Conservation (phyloP, 2,329 filamentous ascomycete species). For the Pestalotiopsis sp. region DNA sequence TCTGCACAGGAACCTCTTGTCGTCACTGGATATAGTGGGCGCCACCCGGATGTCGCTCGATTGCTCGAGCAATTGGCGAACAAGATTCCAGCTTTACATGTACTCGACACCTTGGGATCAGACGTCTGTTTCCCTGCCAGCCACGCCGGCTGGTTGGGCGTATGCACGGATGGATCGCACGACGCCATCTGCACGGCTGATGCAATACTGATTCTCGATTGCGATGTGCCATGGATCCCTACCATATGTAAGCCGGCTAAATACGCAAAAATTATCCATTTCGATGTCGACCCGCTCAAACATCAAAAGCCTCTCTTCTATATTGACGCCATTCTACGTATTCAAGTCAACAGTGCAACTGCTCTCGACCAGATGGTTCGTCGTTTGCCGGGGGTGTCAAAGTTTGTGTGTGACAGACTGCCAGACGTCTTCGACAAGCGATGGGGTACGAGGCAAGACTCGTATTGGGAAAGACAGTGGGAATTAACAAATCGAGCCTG, state of each 20-base stretch:
- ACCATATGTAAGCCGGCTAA: slow-evolving; percentile 64
- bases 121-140: slow-evolving; percentile 81
- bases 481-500: slow-evolving; percentile 58
- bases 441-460: slow-evolving; percentile 57
- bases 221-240: slow-evolving; percentile 93
- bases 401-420: not conserved
- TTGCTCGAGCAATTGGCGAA: slow-evolving; percentile 70
- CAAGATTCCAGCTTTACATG: slow-evolving; percentile 67
- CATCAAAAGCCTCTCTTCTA: slow-evolving; percentile 77
- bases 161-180: slow-evolving; percentile 71
- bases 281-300: slow-evolving; percentile 69
- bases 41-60: slow-evolving; percentile 65
- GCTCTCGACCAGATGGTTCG: slow-evolving; percentile 71
- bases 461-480: slow-evolving; percentile 61
- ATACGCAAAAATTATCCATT: slow-evolving; percentile 61
- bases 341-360: slow-evolving; percentile 65
- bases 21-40: slow-evolving; percentile 71
- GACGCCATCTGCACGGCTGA: slow-evolving; percentile 77
- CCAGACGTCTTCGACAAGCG: slow-evolving; percentile 32
- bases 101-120: slow-evolving; percentile 76
- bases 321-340: slow-evolving; percentile 66
- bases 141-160: slow-evolving; percentile 69
- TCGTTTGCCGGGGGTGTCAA: slow-evolving; percentile 32
- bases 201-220: slow-evolving; percentile 83
- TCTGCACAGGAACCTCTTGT: slow-evolving; percentile 68